These are phyloP conservation scores for Apiospora saccharicola DNA, from an alignment of 2,329 filamentous ascomycete species.

Conservation along the genomic window DNA sequence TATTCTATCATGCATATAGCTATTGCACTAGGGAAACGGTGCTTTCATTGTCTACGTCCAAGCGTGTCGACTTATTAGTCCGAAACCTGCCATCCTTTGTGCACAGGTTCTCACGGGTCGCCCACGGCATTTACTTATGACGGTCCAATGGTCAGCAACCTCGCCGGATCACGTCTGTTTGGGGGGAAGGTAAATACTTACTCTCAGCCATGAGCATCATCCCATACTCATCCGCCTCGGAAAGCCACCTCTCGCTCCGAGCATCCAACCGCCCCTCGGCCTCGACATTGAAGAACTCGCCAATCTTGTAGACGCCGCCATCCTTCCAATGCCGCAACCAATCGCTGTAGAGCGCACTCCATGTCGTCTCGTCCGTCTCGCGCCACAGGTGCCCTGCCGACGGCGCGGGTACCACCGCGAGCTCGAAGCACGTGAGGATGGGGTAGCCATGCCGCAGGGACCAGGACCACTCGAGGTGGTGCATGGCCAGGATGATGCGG, in stretches of 20 bases:
- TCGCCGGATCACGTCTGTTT: too few relatives aligned
- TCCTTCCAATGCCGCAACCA: constrained; percentile 31
- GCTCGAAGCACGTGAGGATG: constrained; percentile 32
- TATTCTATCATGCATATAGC: too few relatives aligned
- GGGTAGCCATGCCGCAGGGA: constrained; percentile 31
- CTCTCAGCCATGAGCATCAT: constrained; percentile 33
- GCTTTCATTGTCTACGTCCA: too few relatives aligned
- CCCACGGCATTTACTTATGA: neutral
- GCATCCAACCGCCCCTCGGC: constrained; percentile 18
- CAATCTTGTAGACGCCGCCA: constrained; percentile 29
- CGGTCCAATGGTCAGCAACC: neutral
- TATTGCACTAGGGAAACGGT: too few relatives aligned
- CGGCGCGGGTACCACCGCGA: constrained; percentile 31
- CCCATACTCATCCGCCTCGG: constrained; percentile 32
- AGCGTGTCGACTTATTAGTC: too few relatives aligned
- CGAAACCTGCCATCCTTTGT: too few relatives aligned
- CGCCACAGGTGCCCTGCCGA: constrained; percentile 29
- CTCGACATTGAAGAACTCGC: constrained; percentile 31
- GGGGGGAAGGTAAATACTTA: neutral
- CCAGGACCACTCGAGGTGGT: constrained; percentile 34
- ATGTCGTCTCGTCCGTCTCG: constrained; percentile 24
- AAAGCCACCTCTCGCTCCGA: constrained; percentile 31
- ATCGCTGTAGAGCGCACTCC: constrained; percentile 25
- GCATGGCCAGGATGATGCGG: constrained; percentile 30
- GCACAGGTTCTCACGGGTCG: too few relatives aligned